These are phyloP conservation scores for Aspergillus fijiensis DNA, from an alignment of 2,329 filamentous ascomycete genomes.

Conservation along the genomic window DNA sequence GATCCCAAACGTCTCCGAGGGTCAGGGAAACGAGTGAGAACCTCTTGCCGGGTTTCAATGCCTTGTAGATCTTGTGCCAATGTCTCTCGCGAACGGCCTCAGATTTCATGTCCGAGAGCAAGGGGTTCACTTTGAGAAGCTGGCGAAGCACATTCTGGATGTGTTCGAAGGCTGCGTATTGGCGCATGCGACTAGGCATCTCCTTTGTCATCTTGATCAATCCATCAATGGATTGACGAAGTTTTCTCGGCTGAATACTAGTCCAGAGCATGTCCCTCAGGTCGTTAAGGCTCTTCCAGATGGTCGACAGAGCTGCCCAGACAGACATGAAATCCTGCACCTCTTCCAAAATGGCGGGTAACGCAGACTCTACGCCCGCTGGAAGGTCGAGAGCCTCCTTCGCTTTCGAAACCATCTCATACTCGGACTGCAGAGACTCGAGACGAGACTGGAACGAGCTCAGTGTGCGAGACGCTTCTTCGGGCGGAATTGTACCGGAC, in stretches of 20 bases:
- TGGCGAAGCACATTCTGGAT: conserved; percentile 88
- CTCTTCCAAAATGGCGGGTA: conserved; percentile 86
- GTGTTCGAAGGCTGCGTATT: conserved; percentile 99
- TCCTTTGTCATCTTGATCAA: conserved; percentile 98
- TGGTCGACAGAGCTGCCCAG: conserved; percentile 91
- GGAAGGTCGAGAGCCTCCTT: conserved; percentile 95
- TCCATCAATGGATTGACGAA: conserved; percentile 82
- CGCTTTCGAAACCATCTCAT: conserved; percentile 90
- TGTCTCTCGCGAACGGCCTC: conserved; percentile 95
- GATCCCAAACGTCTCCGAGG: conserved; percentile 97
- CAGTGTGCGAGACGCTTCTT: conserved; percentile 80
- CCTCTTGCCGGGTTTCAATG: conserved; percentile 84
- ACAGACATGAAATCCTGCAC: conserved; percentile 99
- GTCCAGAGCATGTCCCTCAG: conserved; percentile 91
- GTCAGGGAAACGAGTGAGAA: conserved; percentile 95
- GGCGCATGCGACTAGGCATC: conserved; percentile 98
- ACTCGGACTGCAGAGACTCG: conserved; percentile 79
- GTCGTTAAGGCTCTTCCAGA: conserved; percentile 95
- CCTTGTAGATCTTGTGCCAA: conserved; percentile 98
- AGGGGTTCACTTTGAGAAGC: conserved; percentile 83
- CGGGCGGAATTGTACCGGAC: conserved; percentile 87
- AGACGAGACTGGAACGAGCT: conserved; percentile 81
- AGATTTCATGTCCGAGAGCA: conserved; percentile 88
- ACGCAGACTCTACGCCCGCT: conserved; percentile 72
- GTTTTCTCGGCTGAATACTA: conserved; percentile 90